Base-by-base conservation (phyloP, 2,329 filamentous ascomycete species). In the Colletotrichum phormii region DNA sequence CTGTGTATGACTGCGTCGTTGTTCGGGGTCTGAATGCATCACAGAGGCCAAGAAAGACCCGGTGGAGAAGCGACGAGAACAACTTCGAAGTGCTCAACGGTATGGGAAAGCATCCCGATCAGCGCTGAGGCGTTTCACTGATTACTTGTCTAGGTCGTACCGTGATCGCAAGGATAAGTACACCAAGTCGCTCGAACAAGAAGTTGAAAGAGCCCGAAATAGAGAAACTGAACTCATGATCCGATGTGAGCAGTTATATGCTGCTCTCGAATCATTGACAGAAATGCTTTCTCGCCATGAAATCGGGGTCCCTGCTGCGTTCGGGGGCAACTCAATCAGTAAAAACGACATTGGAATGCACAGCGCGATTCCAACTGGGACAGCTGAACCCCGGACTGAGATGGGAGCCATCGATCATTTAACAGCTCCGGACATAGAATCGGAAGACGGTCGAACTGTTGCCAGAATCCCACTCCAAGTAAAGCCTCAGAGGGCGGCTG, bases 151-250 rank as follows among this genome's bases (percentile, higher is more conserved):
- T 15, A 42, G 37, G 37, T 42, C 37, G 6, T 81, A 81, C 61
- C 78, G 79, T 12, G 77, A 79, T 1, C 79, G 80, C 18, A 81
- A 79, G 42, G 77, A 79, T 58, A 73, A 69, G 26, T 81, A 81
- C 68, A 75, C 76, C 7, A 79, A 77, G 53, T 74, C 74, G 1
- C 75, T 81, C 1, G 80, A 81, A 66, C 66, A 29, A 4, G 79
- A 79, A 46, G 58, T 81, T 7, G 73, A 71, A 11, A 65, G 65
- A 26, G 57, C 69, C 4, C 73, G 75, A 26, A 55, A 70, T 5
- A 74, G 62, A n/a, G 79, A 81, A 33, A 69, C 78, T 2, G 69
- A 68, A 24, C 64, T 80, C 29, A 29, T 74, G 12, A 68, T 64
- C 4, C 71, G 79, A 35, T 71, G 71, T 15, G 58, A 77, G 31